phyloP scores from a whole-genome alignment of 2,329 filamentous ascomycete species.

The Whalleya microplaca region DNA sequence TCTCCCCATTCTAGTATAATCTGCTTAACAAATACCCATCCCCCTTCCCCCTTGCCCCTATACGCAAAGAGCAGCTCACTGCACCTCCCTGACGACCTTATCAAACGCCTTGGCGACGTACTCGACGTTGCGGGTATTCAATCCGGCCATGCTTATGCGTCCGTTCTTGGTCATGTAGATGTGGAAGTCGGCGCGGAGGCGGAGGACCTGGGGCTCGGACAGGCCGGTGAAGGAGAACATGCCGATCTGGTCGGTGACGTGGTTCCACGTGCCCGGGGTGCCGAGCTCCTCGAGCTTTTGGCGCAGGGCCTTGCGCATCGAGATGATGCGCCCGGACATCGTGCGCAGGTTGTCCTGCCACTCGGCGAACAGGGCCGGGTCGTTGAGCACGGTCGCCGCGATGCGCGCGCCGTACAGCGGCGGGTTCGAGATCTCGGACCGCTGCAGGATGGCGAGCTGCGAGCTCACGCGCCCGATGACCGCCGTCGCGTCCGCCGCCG shows the following conservation, averaged over 20 bases:
- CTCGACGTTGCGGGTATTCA: slow-evolving; percentile 89
- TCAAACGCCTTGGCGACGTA: slow-evolving; percentile 92
- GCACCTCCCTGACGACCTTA: slow-evolving; percentile 69
- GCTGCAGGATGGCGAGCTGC: slow-evolving; percentile 91
- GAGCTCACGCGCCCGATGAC: slow-evolving; percentile 71
- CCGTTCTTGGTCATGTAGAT: slow-evolving; percentile 98
- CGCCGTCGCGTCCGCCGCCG: slow-evolving; percentile 67
- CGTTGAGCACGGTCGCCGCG: slow-evolving; percentile 82
- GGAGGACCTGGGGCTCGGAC: slow-evolving; percentile 71
- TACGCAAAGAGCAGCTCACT: no score
- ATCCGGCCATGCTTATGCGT: slow-evolving; percentile 96
- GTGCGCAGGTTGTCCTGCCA: slow-evolving; percentile 91
- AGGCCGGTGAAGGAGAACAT: slow-evolving; percentile 97
- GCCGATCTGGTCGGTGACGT: slow-evolving; percentile 98
- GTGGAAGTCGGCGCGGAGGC: slow-evolving; percentile 71
- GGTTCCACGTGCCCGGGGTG: slow-evolving; percentile 91
- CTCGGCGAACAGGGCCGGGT: slow-evolving; percentile 77
- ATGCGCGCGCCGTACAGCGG: slow-evolving; percentile 93
- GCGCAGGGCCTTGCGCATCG: slow-evolving; percentile 82
- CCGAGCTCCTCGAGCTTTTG: slow-evolving; percentile 80
- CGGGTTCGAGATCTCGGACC: slow-evolving; percentile 96
- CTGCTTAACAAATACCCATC: neutral
- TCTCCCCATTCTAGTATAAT: no score
- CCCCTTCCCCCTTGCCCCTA: neutral
- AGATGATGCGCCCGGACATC: slow-evolving; percentile 94